Conservation (phyloP, 768 basidiomycete genomes). For the Trametes sanguinea region DNA sequence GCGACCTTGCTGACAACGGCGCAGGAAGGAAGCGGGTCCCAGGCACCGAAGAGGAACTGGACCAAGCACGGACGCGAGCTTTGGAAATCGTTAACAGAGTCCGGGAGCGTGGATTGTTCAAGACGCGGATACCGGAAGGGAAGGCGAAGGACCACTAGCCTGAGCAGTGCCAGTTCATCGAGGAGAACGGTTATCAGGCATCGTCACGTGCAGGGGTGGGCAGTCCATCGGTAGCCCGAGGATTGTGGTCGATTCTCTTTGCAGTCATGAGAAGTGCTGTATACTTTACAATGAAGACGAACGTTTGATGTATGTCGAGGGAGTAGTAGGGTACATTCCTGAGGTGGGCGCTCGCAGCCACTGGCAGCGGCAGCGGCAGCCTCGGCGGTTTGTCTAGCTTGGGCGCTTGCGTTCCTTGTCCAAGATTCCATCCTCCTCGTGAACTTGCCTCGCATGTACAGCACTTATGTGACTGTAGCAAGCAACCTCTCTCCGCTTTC, state of each 20-base stretch:
- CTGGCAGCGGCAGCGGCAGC: not conserved
- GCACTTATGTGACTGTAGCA: conserved; percentile 14
- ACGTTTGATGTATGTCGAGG: no score
- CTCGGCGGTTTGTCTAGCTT: not conserved
- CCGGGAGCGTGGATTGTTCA: conserved; percentile 66
- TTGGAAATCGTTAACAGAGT: conserved; percentile 58
- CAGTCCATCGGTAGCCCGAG: no score
- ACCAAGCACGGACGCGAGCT: conserved; percentile 46
- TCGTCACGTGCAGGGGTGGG: no score
- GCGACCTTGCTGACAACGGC: no score
- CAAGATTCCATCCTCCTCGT: not conserved
- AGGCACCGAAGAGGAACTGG: conserved; percentile 29
- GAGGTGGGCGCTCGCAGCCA: not conserved
- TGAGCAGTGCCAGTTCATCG: not conserved
- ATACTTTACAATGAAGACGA: no score
- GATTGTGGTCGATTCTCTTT: no score
- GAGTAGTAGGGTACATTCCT: no score
- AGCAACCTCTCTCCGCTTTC: not conserved
- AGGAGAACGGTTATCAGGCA: no score
- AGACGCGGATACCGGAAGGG: conserved; percentile 70
- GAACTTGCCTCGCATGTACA: not conserved
- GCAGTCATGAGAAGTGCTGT: no score
- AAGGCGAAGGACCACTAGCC: conserved; percentile 47
- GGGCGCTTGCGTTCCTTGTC: conserved; percentile 8
- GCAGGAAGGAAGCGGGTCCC: conserved; percentile 36